Percentiles rank a stretch among this genome's conserved stretches.
Conservation (phyloP, 2,329 filamentous ascomycete genomes). For the Scorias spongiosa region DNA sequence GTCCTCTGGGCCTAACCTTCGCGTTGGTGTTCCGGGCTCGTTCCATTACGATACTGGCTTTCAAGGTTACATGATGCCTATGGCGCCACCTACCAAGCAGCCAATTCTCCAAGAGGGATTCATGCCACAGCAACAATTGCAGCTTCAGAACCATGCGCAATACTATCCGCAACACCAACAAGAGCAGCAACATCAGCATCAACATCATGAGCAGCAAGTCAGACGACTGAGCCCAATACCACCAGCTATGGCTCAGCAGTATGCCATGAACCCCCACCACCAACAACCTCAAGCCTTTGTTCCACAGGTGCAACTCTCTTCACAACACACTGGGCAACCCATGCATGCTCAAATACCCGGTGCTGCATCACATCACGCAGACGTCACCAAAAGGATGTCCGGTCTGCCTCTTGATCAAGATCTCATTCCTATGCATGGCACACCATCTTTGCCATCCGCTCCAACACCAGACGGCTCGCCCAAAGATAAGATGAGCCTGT, state of each 20-base stretch:
- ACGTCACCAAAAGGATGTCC: neutral
- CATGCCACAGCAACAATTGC: constrained; percentile 13
- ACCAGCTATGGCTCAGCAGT: constrained; percentile 1
- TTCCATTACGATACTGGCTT: constrained; percentile 18
- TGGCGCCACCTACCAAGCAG: constrained; percentile 11
- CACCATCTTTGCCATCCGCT: constrained; percentile 10
- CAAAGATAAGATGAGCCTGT: constrained; percentile 24
- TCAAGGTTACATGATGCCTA: constrained; percentile 3
- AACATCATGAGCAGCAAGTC: constrained; percentile 3
- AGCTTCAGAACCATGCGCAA: constrained; percentile 10
- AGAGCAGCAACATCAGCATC: constrained; percentile 10
- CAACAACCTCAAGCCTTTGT: constrained; percentile 3
- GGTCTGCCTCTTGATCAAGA: constrained; percentile 13
- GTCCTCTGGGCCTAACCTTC: constrained; percentile 18
- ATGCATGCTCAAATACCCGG: neutral
- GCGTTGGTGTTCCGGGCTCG: constrained; percentile 21
- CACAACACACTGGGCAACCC: neutral
- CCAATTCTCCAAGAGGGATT: constrained; percentile 21
- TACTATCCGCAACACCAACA: constrained; percentile 15
- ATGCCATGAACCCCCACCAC: constrained; percentile 3
- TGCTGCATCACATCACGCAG: neutral
- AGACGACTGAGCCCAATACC: neutral
- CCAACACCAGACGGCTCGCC: constrained; percentile 19
- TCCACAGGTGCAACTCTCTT: constrained; percentile 1
- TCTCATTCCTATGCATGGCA: constrained; percentile 9